These are phyloP conservation scores for Paspalum notatum DNA, from an alignment of 176 grass and related monocot species.

Conservation along the genomic window DNA sequence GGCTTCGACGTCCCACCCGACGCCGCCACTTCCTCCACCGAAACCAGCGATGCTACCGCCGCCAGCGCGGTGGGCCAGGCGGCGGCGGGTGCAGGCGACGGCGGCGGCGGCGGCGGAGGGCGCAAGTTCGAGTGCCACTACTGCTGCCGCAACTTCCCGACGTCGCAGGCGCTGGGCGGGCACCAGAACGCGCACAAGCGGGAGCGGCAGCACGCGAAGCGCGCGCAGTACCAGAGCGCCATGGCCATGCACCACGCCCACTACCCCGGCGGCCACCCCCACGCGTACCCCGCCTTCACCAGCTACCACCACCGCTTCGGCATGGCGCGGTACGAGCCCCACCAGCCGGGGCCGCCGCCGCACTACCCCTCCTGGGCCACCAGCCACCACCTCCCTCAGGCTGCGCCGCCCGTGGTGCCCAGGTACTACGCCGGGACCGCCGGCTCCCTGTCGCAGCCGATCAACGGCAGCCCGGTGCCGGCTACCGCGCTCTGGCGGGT, in stretches of 20 bases:
- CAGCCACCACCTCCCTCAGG: conserved; percentile 23
- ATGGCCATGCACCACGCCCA: conserved; percentile 65
- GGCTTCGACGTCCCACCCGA: conserved; percentile 75
- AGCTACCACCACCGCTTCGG: conserved; percentile 52
- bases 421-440: conserved; percentile 59
- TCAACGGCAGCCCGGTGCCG: conserved; percentile 70
- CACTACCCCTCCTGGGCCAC: conserved; percentile 80
- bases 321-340: conserved; percentile 49
- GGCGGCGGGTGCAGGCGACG: not conserved
- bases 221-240: conserved; percentile 83
- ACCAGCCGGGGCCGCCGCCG: conserved; percentile 20
- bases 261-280: conserved; percentile 34
- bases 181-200: conserved; percentile 99
- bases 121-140: conserved; percentile 97
- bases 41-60: conserved; percentile 21
- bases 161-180: conserved; percentile 90
- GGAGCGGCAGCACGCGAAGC: conserved; percentile 93
- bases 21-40: conserved; percentile 30
- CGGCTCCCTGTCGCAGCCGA: conserved; percentile 63
- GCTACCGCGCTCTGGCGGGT: conserved; percentile 53
- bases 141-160: conserved; percentile 97
- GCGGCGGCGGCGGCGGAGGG: conserved; percentile 35
- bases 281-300: conserved; percentile 60
- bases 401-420: not conserved
- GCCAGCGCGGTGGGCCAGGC: not conserved